Percentiles rank a stretch among this genome's conserved stretches.
Evolutionary conservation across 116 monocot genomes (phyloP).

Genomic region (Cymodocea nodosa): DNA sequence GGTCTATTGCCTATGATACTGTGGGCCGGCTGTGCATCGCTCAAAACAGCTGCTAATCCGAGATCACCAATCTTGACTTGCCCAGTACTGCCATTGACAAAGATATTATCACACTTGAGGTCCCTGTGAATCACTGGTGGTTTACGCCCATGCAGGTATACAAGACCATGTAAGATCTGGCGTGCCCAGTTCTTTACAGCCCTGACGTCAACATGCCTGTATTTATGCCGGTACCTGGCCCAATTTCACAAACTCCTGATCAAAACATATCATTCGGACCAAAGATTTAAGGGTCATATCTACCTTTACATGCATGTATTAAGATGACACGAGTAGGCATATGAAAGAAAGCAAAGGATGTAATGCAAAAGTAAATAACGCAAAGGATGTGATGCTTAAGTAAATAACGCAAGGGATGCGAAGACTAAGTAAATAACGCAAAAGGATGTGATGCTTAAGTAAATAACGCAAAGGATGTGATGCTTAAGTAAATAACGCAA

Average conservation of each 20-base stretch:
- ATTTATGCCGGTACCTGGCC: slow-evolving; percentile 53
- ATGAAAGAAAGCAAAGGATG: neutral
- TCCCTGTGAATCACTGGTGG: slow-evolving; percentile 76
- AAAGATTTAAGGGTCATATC: neutral
- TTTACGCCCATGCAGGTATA: slow-evolving; percentile 63
- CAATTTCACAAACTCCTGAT: neutral
- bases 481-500: no score
- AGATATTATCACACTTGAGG: slow-evolving; percentile 75
- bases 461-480: neutral
- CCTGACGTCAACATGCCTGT: slow-evolving; percentile 59
- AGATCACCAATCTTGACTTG: slow-evolving; percentile 79
- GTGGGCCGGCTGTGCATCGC: slow-evolving; percentile 42
- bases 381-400: no score
- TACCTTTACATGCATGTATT: no score
- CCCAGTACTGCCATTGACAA: slow-evolving; percentile 74
- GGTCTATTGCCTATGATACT: slow-evolving; percentile 37
- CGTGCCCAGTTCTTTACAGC: slow-evolving; percentile 80
- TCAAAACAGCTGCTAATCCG: slow-evolving; percentile 60
- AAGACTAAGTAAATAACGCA: no score
- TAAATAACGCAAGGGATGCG: no score
- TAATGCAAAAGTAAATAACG: neutral
- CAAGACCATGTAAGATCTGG: slow-evolving; percentile 62
- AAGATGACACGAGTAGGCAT: neutral
- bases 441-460: no score
- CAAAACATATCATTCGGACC: no score